Percentiles rank a stretch among this genome's conserved stretches.
phyloP scores from a whole-genome alignment of 805 yeast genomes.

The Sporopachydermia quercuum region DNA sequence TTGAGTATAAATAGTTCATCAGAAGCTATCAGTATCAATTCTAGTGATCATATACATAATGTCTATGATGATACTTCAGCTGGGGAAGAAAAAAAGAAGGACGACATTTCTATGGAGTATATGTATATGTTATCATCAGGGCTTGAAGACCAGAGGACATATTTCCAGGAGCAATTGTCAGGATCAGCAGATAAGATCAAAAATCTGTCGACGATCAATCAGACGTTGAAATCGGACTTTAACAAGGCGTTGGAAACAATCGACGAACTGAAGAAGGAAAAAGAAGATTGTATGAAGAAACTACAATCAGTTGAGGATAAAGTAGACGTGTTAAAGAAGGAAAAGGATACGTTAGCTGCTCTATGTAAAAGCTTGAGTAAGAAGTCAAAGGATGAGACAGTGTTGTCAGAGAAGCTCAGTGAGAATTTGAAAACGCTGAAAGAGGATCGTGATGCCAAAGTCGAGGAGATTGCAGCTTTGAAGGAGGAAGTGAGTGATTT shows the following conservation, averaged over 20 bases:
- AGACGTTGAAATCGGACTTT: slow-evolving; percentile 12
- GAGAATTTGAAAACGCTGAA: slow-evolving; percentile 24
- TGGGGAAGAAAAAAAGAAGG: slow-evolving; percentile 27
- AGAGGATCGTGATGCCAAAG: slow-evolving; percentile 12
- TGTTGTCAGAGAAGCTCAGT: slow-evolving; percentile 4
- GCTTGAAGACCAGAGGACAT: slow-evolving; percentile 73
- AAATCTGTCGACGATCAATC: slow-evolving; percentile 17
- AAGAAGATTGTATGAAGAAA: slow-evolving; percentile 4
- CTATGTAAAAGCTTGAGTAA: slow-evolving; percentile 6
- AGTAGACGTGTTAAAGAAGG: slow-evolving; percentile 20
- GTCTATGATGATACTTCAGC: slow-evolving; percentile 10
- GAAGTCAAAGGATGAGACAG: slow-evolving; percentile 5
- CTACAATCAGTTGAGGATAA: slow-evolving; percentile 14
- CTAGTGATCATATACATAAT: slow-evolving; percentile 6
- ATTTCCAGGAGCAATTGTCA: slow-evolving; percentile 44
- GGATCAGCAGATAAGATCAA: slow-evolving; percentile 16
- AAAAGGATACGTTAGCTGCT: slow-evolving; percentile 8
- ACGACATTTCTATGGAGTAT: slow-evolving; percentile 59
- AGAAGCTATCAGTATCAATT: slow-evolving; percentile 6
- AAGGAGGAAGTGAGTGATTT: slow-evolving; percentile 16
- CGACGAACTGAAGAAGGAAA: slow-evolving; percentile 10
- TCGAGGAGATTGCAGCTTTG: slow-evolving; percentile 15
- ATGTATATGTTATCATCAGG: slow-evolving; percentile 67
- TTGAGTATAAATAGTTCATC: slow-evolving; percentile 2
- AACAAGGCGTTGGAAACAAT: slow-evolving; percentile 10